A percentile compares a stretch with the other conserved stretches of the same genome.
Evolutionary conservation across 305 asterid species (phyloP).

Genomic region (Andrographis paniculata): DNA sequence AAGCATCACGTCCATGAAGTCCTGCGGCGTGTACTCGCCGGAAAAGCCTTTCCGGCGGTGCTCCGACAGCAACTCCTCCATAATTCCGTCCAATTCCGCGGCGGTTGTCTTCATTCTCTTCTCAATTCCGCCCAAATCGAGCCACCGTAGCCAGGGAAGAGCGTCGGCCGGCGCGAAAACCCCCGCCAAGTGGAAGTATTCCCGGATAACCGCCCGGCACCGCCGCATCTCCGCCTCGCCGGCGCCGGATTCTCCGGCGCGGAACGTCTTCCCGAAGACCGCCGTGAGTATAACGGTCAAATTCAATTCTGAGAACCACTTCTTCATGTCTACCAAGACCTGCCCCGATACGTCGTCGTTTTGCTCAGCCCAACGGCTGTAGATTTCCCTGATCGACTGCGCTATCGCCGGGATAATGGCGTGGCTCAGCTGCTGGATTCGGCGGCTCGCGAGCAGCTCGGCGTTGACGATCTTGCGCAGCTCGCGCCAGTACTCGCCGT

Average conservation of each 20-base stretch:
- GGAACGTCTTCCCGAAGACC: slow-evolving; percentile 23
- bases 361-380: slow-evolving; percentile 17
- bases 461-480: slow-evolving; percentile 6
- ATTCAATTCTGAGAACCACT: slow-evolving; percentile 24
- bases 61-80: slow-evolving; percentile 28
- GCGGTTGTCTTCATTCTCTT: slow-evolving; percentile 28
- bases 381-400: slow-evolving; percentile 13
- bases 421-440: slow-evolving; percentile 21
- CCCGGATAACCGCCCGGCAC: slow-evolving; percentile 24
- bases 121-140: slow-evolving; percentile 34
- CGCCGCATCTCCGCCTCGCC: slow-evolving; percentile 19
- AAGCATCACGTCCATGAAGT: slow-evolving; percentile 33
- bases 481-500: slow-evolving; percentile 26
- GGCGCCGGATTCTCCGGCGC: background rate
- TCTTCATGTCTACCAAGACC: slow-evolving; percentile 21
- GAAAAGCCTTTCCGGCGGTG: slow-evolving; percentile 17
- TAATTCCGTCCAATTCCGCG: slow-evolving; percentile 18
- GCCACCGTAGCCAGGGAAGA: slow-evolving; percentile 27
- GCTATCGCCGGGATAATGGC: slow-evolving; percentile 14
- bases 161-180: slow-evolving; percentile 23
- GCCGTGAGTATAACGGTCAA: slow-evolving; percentile 20
- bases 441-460: slow-evolving; percentile 14
- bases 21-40: slow-evolving; percentile 13
- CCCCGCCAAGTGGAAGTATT: slow-evolving; percentile 23
- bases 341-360: slow-evolving; percentile 12